Percentiles rank a stretch among this genome's conserved stretches.
phyloP scores from a whole-genome alignment of 495 filamentous ascomycete genomes.

The Talaromyces adpressus region DNA sequence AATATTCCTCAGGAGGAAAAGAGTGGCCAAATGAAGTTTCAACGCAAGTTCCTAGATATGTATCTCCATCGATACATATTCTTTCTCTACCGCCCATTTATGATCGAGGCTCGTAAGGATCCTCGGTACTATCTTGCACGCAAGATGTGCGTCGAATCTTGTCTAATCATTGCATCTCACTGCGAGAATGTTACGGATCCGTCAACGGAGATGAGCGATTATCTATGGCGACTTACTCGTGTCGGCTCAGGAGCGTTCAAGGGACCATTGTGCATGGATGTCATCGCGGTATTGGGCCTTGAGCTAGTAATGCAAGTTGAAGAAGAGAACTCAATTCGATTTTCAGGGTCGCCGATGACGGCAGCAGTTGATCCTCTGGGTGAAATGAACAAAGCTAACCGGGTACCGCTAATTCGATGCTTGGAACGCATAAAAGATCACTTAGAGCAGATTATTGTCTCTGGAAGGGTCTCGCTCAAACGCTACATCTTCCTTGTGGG shows the following conservation, averaged over 20 bases:
- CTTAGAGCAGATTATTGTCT: slow-evolving; percentile 14
- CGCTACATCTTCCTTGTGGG: slow-evolving; percentile 16
- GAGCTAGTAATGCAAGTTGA: slow-evolving; percentile 20
- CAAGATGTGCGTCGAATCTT: slow-evolving; percentile 36
- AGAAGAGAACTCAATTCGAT: slow-evolving; percentile 11
- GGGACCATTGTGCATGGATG: slow-evolving; percentile 17
- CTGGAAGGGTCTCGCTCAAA: slow-evolving; percentile 17
- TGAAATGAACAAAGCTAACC: slow-evolving; percentile 10
- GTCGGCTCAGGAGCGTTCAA: slow-evolving; percentile 15
- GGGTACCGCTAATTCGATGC: slow-evolving; percentile 13
- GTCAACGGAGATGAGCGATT: slow-evolving; percentile 4
- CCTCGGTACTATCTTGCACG: slow-evolving; percentile 41
- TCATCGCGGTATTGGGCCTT: slow-evolving; percentile 15
- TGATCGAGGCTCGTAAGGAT: slow-evolving; percentile 29
- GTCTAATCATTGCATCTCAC: slow-evolving; percentile 17
- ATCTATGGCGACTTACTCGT: slow-evolving; percentile 11
- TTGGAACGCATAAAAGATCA: slow-evolving; percentile 17
- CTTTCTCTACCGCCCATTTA: slow-evolving; percentile 38
- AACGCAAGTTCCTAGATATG: slow-evolving; percentile 26
- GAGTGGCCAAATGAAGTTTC: slow-evolving; percentile 8
- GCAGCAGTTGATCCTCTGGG: slow-evolving; percentile 4
- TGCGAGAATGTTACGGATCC: slow-evolving; percentile 11
- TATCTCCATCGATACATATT: slow-evolving; percentile 38
- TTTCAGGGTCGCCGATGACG: background rate
- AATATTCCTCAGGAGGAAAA: slow-evolving; percentile 8